Evolutionary conservation across 345 rosid genomes (phyloP), one percentile per base, ranked within the genome.

Genomic region (Arabidopsis arenosa): DNA sequence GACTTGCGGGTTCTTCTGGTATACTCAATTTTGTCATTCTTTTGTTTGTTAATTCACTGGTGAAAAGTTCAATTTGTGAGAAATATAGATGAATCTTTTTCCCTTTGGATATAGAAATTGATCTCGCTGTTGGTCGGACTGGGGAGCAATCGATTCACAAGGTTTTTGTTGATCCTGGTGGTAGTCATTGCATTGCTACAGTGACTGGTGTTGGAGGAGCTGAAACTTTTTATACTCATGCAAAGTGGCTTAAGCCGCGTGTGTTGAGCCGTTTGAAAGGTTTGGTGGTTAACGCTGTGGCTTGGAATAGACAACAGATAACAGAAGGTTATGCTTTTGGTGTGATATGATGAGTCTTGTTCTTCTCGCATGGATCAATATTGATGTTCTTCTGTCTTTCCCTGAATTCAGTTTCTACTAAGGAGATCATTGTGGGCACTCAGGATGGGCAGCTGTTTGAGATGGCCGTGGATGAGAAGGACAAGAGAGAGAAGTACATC

Each of bases 121-220:
- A 95, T 89, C 90, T 95, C 26, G 88, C 97, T 26, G 87, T 47
- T 40, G 99, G 94, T 48, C 83, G 98, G 74, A 79, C 88, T 64
- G 99, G 97, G 36, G 99, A 95, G 78, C 97, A 88, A 82, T 89
- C 94, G 1, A 81, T 95, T 60, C 98, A 90, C 82, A 86, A 85
- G 81, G 96, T 90, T 76, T 95, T 92, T 79, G 94, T 92, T 63
- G 98, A 95, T 82, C 99, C 99, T 59, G 98, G 98, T 11, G 99
- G 99, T 32, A 88, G 97, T 77, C 99, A 95, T 55, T 95, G 99
- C 67, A 82, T 95, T 72, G 91, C 97, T 52, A 90, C 94, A 6
- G 85, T 95, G 0, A 81, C 81, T 66, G 99, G 99, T 21, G 75
- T 71, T 70, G 97, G 93, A 21, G 97, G 98, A 59, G 89, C 96